Percentiles rank a stretch among this genome's conserved stretches.
phyloP scores from a whole-genome alignment of 768 basidiomycete genomes.

The Lenzites betulinus region DNA sequence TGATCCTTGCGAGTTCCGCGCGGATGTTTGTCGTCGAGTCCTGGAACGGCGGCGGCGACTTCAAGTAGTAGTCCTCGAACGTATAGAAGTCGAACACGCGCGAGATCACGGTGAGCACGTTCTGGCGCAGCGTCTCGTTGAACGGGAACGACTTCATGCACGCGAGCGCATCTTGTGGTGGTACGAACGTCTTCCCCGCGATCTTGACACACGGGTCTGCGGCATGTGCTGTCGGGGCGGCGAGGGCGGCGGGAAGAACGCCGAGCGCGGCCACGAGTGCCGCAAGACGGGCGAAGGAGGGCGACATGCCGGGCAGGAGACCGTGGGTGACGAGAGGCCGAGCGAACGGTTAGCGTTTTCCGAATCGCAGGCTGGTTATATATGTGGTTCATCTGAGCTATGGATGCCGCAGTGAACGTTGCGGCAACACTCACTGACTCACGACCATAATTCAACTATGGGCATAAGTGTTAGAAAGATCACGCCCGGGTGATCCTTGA shows the following conservation, averaged over 20 bases:
- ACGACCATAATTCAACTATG: too few species aligned
- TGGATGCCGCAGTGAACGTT: too few species aligned
- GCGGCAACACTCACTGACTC: too few species aligned
- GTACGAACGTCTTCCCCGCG: conserved; percentile 44
- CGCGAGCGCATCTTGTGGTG: conserved; percentile 57
- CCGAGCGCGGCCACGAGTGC: conserved; percentile 5
- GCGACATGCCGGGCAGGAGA: neutral
- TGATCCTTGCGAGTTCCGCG: conserved; percentile 48
- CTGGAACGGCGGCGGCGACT: conserved; percentile 40
- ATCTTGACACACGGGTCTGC: conserved; percentile 38
- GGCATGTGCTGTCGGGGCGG: conserved; percentile 10
- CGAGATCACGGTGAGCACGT: conserved; percentile 37
- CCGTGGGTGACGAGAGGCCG: neutral
- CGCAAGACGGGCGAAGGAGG: conserved; percentile 1
- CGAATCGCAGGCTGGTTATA: too few species aligned
- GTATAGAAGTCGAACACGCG: conserved; percentile 43
- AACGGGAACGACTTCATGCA: conserved; percentile 54
- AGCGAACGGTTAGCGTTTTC: neutral
- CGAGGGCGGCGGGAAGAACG: neutral
- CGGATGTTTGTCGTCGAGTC: conserved; percentile 58
- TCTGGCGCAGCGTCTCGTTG: conserved; percentile 41
- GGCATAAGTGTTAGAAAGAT: too few species aligned
- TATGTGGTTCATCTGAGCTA: too few species aligned
- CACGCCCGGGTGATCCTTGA: too few species aligned
- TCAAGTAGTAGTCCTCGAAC: conserved; percentile 41